Conservation (phyloP, 2,329 filamentous ascomycete species). For the Didymella arachidicola region DNA sequence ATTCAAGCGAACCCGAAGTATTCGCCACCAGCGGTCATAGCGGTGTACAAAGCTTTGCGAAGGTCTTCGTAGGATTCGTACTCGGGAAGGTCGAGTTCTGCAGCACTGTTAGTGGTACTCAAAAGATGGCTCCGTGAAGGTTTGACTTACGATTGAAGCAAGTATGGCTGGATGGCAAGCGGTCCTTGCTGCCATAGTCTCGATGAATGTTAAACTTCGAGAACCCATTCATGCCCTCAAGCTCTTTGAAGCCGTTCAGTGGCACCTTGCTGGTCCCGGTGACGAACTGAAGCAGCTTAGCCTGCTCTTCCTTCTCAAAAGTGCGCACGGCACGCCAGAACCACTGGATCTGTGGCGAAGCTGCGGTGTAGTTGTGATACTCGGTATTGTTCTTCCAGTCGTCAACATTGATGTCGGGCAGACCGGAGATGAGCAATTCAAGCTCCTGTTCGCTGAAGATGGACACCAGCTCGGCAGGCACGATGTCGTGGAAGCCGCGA, state of each 20-base stretch:
- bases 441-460: conserved; percentile 99
- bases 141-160: conserved; percentile 94
- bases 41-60: conserved; percentile 86
- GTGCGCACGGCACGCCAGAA: conserved; percentile 98
- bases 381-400: conserved; percentile 99
- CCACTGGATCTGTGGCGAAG: conserved; percentile 97
- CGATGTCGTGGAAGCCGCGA: conserved; percentile 97
- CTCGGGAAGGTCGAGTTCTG: conserved; percentile 96
- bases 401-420: conserved; percentile 96
- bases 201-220: conserved; percentile 99
- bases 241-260: conserved; percentile 97
- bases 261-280: conserved; percentile 98
- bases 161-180: conserved; percentile 94
- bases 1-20: conserved; percentile 93
- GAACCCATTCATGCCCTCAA: conserved; percentile 99
- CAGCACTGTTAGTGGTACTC: conserved; percentile 47
- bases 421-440: conserved; percentile 92
- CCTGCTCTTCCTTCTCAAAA: conserved; percentile 98
- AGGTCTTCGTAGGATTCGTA: conserved; percentile 96
- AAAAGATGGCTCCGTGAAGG: neutral
- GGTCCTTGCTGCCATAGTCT: conserved; percentile 95
- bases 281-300: conserved; percentile 96
- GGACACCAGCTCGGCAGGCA: conserved; percentile 88
- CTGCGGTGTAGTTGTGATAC: conserved; percentile 95
- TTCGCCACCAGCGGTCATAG: conserved; percentile 96